phyloP scores from a whole-genome alignment of 805 yeast species.

The Debaryomyces castellii region DNA sequence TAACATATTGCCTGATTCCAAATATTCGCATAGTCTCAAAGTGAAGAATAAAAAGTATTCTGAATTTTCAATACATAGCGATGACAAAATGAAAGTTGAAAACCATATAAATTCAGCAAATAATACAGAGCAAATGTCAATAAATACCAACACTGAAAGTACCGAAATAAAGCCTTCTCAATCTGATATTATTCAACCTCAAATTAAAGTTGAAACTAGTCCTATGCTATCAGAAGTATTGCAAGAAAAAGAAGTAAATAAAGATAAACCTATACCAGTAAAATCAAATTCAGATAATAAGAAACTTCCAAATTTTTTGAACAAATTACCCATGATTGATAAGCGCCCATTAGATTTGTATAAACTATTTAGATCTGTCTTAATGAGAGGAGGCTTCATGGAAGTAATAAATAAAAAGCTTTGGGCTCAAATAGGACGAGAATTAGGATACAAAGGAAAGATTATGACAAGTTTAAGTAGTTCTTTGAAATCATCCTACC shows the following conservation, averaged over 20 bases:
- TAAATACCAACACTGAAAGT: too few species aligned
- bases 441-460: constrained; percentile 71
- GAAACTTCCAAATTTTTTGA: constrained; percentile 8
- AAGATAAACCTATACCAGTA: not conserved
- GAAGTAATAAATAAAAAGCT: constrained; percentile 62
- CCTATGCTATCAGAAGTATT: not conserved
- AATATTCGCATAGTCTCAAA: too few species aligned
- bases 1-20: too few species aligned
- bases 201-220: not conserved
- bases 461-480: constrained; percentile 72
- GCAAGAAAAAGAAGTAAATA: not conserved
- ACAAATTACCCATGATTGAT: constrained; percentile 64
- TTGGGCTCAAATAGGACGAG: constrained; percentile 86
- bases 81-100: too few species aligned
- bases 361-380: constrained; percentile 56
- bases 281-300: constrained; percentile 2
- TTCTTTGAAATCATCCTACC: constrained; percentile 60
- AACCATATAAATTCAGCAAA: too few species aligned
- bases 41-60: too few species aligned
- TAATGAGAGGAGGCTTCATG: constrained; percentile 64
- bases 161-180: too few species aligned
- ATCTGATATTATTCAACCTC: too few species aligned
- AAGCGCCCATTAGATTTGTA: constrained; percentile 65
- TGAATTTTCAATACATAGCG: too few species aligned
- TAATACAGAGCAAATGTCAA: too few species aligned